A percentile compares a stretch with the other conserved stretches of the same genome.
phyloP scores from a whole-genome alignment of 306 rosid species.

The Cucurbita maxima region DNA sequence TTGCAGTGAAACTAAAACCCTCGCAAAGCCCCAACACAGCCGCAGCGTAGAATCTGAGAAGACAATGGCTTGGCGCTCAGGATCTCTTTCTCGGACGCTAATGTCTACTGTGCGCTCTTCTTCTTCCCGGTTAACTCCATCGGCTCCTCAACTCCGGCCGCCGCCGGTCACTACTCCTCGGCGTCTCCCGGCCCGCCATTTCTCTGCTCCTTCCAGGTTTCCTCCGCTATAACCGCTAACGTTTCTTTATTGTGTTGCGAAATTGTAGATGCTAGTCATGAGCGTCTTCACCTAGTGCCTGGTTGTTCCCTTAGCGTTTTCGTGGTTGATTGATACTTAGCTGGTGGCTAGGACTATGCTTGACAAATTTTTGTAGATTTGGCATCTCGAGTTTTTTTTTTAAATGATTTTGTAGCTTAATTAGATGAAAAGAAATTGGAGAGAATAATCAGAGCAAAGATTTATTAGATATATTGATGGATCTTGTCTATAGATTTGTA shows the following conservation, averaged over 20 bases:
- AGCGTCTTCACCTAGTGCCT: neutral
- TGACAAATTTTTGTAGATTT: neutral
- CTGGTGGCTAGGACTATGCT: neutral
- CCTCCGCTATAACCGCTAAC: neutral
- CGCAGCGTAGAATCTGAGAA: slow-evolving; percentile 6
- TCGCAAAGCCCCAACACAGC: slow-evolving; percentile 22
- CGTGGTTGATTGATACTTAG: neutral
- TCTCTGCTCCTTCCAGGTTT: slow-evolving; percentile 36
- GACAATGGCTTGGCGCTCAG: slow-evolving; percentile 38
- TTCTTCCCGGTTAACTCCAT: slow-evolving; percentile 22
- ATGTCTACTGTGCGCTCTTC: slow-evolving; percentile 42
- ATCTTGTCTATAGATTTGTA: neutral
- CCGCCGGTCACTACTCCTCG: slow-evolving; percentile 26
- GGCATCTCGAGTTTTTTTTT: neutral
- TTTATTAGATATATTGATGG: neutral
- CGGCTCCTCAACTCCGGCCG: slow-evolving; percentile 27
- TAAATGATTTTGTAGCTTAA: neutral
- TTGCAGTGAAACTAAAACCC: slow-evolving; percentile 23
- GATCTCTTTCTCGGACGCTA: slow-evolving; percentile 44
- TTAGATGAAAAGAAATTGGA: neutral
- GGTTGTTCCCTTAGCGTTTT: neutral
- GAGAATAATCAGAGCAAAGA: neutral
- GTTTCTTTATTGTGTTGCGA: neutral
- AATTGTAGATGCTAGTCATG: neutral
- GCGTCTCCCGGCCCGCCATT: slow-evolving; percentile 41